These are phyloP conservation scores for Sporothrix inflata DNA, from an alignment of 2,329 filamentous ascomycete genomes.

Conservation along the genomic window DNA sequence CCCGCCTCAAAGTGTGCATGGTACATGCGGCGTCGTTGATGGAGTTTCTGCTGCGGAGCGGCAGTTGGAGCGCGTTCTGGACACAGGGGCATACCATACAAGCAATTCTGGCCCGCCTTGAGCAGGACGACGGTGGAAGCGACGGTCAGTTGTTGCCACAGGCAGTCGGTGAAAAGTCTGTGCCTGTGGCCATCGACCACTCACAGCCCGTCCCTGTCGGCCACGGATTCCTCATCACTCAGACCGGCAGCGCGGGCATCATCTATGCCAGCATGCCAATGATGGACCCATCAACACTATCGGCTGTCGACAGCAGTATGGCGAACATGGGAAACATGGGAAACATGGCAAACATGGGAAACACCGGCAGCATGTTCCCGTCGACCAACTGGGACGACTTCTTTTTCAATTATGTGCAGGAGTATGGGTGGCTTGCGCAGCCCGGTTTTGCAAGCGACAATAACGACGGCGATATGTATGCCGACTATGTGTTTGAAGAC, in stretches of 20 bases:
- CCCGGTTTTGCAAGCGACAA: not conserved
- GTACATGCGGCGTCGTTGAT: not conserved
- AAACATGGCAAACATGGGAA: not conserved
- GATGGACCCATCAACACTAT: not conserved
- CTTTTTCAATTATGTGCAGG: not conserved
- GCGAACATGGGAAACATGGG: not conserved
- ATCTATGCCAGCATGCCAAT: constrained; percentile 8
- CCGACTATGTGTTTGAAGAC: not conserved
- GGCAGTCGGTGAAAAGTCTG: not conserved
- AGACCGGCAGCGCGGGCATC: not conserved
- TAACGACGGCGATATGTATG: constrained; percentile 8
- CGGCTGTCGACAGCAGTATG: not conserved
- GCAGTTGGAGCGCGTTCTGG: constrained; percentile 5
- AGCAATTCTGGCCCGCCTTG: not conserved
- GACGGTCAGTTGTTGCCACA: not conserved
- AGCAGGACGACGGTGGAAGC: not conserved
- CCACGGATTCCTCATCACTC: not conserved
- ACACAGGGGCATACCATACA: not conserved
- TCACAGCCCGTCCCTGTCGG: not conserved
- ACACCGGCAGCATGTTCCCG: not conserved
- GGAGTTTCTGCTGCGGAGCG: not conserved
- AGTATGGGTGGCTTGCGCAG: not conserved
- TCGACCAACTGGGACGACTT: constrained; percentile 11
- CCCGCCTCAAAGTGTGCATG: not conserved
- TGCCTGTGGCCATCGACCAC: not conserved